Conservation (phyloP, 768 basidiomycete genomes). For the Clavulina sp. region DNA sequence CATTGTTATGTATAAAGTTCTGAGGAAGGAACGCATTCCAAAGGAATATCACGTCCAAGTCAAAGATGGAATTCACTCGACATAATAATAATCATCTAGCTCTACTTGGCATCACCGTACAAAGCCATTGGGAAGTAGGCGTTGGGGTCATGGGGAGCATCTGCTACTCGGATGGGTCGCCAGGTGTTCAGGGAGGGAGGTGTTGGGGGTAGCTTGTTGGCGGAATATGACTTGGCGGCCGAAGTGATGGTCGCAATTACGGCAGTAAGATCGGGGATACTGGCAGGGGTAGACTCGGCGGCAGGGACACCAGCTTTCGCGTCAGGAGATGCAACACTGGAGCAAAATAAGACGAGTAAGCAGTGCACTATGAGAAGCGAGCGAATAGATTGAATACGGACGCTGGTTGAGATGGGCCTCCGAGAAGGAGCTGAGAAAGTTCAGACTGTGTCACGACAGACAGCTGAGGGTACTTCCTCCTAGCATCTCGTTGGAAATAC, state of each 20-base stretch:
- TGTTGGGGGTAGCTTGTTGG: slow-evolving; percentile 51
- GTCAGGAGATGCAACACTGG: slow-evolving; percentile 39
- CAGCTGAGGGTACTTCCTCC: slow-evolving; percentile 80
- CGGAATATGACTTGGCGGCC: slow-evolving; percentile 38
- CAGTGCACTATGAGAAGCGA: slow-evolving; percentile 5
- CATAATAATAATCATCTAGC: neutral
- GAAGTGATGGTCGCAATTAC: slow-evolving; percentile 53
- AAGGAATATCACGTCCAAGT: neutral
- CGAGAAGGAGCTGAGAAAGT: slow-evolving; percentile 61
- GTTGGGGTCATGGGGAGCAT: slow-evolving; percentile 68
- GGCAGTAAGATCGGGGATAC: slow-evolving; percentile 43
- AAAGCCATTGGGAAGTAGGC: slow-evolving; percentile 45
- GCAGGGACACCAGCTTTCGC: slow-evolving; percentile 14
- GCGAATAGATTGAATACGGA: slow-evolving; percentile 24
- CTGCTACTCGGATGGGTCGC: slow-evolving; percentile 49
- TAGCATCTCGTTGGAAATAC: slow-evolving; percentile 93
- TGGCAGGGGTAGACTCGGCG: slow-evolving; percentile 29
- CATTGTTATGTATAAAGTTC: neutral
- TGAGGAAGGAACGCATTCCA: neutral
- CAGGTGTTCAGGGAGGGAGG: slow-evolving; percentile 59
- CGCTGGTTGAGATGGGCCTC: slow-evolving; percentile 49
- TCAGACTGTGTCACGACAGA: slow-evolving; percentile 77
- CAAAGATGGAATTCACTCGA: neutral
- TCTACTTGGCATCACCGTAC: slow-evolving; percentile 12
- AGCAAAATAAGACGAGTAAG: slow-evolving; percentile 9